Evolutionary conservation across 2,329 filamentous ascomycete species (phyloP).

Genomic region (Mollisia scopiformis): DNA sequence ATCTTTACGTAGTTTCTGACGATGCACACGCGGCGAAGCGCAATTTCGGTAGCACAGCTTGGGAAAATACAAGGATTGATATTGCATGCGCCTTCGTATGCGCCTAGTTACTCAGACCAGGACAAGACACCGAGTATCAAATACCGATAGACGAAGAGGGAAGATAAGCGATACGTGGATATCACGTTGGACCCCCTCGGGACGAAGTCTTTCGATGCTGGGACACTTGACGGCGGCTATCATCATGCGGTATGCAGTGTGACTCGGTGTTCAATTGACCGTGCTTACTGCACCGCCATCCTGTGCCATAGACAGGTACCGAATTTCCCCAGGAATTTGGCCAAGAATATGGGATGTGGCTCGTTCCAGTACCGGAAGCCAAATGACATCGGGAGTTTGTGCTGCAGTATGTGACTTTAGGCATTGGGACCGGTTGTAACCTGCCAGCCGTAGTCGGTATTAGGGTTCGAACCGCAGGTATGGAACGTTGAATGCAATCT

Average conservation of each 20-base stretch:
- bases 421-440: not conserved
- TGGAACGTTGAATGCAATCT: not conserved
- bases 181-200: not conserved
- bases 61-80: not conserved
- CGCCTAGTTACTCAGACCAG: not conserved
- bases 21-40: not conserved
- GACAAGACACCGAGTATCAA: not conserved
- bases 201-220: not conserved
- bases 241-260: not conserved
- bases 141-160: no score
- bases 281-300: not conserved
- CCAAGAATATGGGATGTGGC: no score
- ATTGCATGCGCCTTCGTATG: not conserved
- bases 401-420: not conserved
- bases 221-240: not conserved
- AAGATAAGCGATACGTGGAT: not conserved
- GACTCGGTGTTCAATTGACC: not conserved
- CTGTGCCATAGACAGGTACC: not conserved
- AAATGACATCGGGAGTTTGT: not conserved
- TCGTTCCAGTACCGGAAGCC: not conserved
- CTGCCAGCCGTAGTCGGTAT: not conserved
- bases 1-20: not conserved
- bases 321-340: not conserved
- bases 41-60: not conserved
- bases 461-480: not conserved